Evolutionary conservation across 2,329 filamentous ascomycete genomes (phyloP).

Genomic region (Hypoxylon sp.): DNA sequence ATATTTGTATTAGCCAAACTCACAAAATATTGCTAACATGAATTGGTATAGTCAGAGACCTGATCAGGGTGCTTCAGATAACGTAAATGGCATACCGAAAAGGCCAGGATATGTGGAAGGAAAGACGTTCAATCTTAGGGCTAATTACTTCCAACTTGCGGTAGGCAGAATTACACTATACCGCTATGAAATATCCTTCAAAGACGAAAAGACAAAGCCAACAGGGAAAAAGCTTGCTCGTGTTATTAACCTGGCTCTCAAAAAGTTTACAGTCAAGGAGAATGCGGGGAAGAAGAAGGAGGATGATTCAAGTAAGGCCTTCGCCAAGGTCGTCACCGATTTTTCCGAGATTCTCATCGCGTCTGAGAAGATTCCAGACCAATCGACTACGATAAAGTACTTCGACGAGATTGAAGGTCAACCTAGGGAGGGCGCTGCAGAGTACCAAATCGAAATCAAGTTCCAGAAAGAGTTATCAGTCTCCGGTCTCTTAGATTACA

Average conservation of each 20-base stretch:
- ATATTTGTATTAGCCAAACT: neutral
- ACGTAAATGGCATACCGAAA: neutral
- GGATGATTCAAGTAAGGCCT: no score
- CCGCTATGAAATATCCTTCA: neutral
- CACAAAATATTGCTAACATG: neutral
- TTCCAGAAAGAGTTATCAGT: constrained; percentile 48
- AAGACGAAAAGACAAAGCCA: neutral
- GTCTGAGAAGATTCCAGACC: constrained; percentile 37
- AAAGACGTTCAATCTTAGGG: neutral
- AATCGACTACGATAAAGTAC: neutral
- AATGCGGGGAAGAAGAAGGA: neutral
- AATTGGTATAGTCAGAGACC: neutral
- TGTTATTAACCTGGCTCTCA: constrained; percentile 12
- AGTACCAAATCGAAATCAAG: constrained; percentile 47
- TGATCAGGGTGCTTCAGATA: neutral
- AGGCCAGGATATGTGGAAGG: constrained; percentile 17
- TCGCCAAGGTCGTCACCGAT: constrained; percentile 51
- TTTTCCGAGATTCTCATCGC: constrained; percentile 53
- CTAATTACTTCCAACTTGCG: constrained; percentile 22
- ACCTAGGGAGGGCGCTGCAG: constrained; percentile 26
- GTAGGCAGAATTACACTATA: neutral
- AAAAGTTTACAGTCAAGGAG: neutral
- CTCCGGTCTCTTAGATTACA: constrained; percentile 46
- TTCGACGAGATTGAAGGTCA: constrained; percentile 50
- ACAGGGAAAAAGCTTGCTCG: constrained; percentile 26